Percentiles rank a stretch among this genome's conserved stretches.
These are phyloP conservation scores for Silene uniflora DNA, from an alignment of 148 eudicot genomes.

Conservation along the genomic window DNA sequence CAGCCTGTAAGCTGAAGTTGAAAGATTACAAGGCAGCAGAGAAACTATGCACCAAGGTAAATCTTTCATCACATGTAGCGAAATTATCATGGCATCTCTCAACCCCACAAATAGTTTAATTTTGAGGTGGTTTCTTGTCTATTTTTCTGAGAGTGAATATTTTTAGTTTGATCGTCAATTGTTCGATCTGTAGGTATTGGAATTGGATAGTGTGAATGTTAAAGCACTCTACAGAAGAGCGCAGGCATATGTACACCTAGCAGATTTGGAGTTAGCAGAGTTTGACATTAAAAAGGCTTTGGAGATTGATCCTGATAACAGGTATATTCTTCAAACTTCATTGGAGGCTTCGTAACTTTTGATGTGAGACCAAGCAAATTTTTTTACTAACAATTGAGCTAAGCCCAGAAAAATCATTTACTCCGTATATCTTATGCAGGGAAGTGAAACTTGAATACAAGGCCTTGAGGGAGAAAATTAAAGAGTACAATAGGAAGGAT, in stretches of 20 bases:
- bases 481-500: constrained; percentile 78
- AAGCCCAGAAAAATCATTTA: background rate
- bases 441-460: constrained; percentile 91
- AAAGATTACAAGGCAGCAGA: constrained; percentile 85
- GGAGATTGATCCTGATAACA: constrained; percentile 82
- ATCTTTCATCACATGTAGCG: background rate
- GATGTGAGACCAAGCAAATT: too few species aligned
- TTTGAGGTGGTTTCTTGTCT: background rate
- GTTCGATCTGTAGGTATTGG: constrained; percentile 57
- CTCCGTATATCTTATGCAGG: constrained; percentile 40
- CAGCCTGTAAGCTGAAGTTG: constrained; percentile 88
- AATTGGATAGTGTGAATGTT: constrained; percentile 71
- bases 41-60: constrained; percentile 91
- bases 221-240: constrained; percentile 96
- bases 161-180: background rate
- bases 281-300: constrained; percentile 88
- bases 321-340: constrained; percentile 28
- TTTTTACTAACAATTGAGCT: background rate
- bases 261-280: constrained; percentile 88
- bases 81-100: background rate
- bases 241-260: constrained; percentile 72
- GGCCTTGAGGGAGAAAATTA: constrained; percentile 72
- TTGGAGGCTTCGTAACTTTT: background rate
- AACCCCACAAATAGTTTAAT: background rate
- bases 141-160: background rate